phyloP scores from a whole-genome alignment of 2,329 filamentous ascomycete species.

The Cladobotryum mycophilum region DNA sequence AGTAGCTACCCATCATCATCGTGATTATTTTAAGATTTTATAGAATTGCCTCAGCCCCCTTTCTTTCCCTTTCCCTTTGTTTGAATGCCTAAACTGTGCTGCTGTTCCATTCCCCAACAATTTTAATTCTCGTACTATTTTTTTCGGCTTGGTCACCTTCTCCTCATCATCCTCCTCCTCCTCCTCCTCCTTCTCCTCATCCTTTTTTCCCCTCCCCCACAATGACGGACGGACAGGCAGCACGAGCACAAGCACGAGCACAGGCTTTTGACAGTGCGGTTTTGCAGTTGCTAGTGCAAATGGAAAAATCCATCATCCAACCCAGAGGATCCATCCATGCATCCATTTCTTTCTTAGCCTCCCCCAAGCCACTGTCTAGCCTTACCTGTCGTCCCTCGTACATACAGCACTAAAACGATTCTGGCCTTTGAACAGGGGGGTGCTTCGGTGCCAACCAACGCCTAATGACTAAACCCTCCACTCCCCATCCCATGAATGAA shows the following conservation, averaged over 20 bases:
- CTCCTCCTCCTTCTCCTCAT: too few relatives aligned
- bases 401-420: conserved; percentile 5
- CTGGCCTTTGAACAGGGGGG: background rate
- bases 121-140: background rate
- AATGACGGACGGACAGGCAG: background rate
- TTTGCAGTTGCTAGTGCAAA: too few relatives aligned
- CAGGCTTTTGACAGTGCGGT: too few relatives aligned
- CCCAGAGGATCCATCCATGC: too few relatives aligned
- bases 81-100: too few relatives aligned
- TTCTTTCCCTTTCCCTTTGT: too few relatives aligned
- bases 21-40: too few relatives aligned
- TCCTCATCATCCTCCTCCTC: too few relatives aligned
- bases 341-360: background rate
- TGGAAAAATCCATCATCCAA: too few relatives aligned
- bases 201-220: too few relatives aligned
- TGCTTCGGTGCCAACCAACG: background rate
- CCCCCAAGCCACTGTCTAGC: conserved; percentile 5
- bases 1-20: too few relatives aligned
- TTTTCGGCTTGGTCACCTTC: background rate
- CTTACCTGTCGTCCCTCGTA: background rate
- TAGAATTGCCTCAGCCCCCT: too few relatives aligned
- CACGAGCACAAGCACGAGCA: background rate
- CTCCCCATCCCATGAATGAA: background rate
- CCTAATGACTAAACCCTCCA: background rate
- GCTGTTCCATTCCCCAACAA: background rate